Evolutionary conservation across 768 basidiomycete species (phyloP).

Genomic region (Mycena floridula): DNA sequence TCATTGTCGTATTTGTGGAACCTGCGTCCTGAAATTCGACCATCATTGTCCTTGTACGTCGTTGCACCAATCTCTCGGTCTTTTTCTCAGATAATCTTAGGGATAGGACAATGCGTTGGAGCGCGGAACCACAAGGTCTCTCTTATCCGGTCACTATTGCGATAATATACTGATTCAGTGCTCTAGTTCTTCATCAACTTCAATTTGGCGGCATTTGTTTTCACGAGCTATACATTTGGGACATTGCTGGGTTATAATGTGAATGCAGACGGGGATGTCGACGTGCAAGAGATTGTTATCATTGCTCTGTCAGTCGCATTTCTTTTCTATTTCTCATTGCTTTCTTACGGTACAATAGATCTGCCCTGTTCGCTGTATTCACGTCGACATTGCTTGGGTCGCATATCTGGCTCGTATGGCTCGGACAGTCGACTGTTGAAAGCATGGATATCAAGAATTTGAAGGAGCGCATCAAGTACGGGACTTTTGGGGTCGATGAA

Average conservation of each 20-base stretch:
- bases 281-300: slow-evolving; percentile 66
- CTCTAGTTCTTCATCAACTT: slow-evolving; percentile 82
- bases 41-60: slow-evolving; percentile 85
- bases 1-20: slow-evolving; percentile 81
- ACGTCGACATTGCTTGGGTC: slow-evolving; percentile 46
- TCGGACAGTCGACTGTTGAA: slow-evolving; percentile 78
- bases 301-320: slow-evolving; percentile 61
- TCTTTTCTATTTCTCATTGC: neutral
- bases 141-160: neutral
- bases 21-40: slow-evolving; percentile 77
- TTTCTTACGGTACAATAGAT: slow-evolving; percentile 27
- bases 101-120: slow-evolving; percentile 94
- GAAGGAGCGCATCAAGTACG: slow-evolving; percentile 53
- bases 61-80: neutral
- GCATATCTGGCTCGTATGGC: slow-evolving; percentile 56
- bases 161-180: slow-evolving; percentile 1
- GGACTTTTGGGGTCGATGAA: slow-evolving; percentile 30
- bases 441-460: slow-evolving; percentile 51
- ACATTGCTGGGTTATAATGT: slow-evolving; percentile 54
- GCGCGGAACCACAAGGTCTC: slow-evolving; percentile 91
- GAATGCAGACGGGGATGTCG: slow-evolving; percentile 27
- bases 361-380: slow-evolving; percentile 71
- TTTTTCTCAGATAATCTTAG: slow-evolving; percentile 22
- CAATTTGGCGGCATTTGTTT: slow-evolving; percentile 53
- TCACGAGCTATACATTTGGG: slow-evolving; percentile 55